Percentiles rank a stretch among this genome's conserved stretches.
phyloP scores from a whole-genome alignment of 75 land plant genomes.

The Pinus tabuliformis region DNA sequence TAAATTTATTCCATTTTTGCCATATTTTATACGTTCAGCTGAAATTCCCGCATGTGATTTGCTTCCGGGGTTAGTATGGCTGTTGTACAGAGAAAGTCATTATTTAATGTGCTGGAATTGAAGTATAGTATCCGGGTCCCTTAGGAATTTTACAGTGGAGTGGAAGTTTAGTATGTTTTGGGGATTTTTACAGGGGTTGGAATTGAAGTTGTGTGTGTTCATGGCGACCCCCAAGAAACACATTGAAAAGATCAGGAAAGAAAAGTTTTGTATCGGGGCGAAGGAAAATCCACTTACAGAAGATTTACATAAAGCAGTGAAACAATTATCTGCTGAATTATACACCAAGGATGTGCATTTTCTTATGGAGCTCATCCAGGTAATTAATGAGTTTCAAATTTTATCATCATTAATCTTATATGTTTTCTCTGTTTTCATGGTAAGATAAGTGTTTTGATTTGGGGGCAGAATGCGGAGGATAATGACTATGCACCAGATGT shows the following conservation, averaged over 20 bases:
- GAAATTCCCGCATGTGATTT: too few relatives aligned
- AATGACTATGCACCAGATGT: slow-evolving; percentile 30
- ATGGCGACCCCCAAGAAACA: slow-evolving; percentile 8
- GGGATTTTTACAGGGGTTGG: too few relatives aligned
- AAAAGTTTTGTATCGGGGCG: slow-evolving; percentile 37
- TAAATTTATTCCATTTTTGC: too few relatives aligned
- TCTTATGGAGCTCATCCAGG: slow-evolving; percentile 61
- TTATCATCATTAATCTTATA: not conserved
- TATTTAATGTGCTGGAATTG: too few relatives aligned
- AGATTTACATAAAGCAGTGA: slow-evolving; percentile 43
- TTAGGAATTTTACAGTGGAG: too few relatives aligned
- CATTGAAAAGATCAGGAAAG: slow-evolving; percentile 33
- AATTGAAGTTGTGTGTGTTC: too few relatives aligned
- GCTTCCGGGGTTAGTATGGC: too few relatives aligned
- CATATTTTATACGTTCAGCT: too few relatives aligned
- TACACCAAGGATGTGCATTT: slow-evolving; percentile 58
- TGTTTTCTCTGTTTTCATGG: not conserved
- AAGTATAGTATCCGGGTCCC: too few relatives aligned
- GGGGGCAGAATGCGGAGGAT: slow-evolving; percentile 39
- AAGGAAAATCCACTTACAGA: slow-evolving; percentile 20
- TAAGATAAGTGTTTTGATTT: not conserved
- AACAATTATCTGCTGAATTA: slow-evolving; percentile 44
- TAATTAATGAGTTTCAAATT: not conserved
- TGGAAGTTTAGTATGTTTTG: too few relatives aligned
- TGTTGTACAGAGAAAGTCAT: too few relatives aligned